A percentile compares a stretch with the other conserved stretches of the same genome.
Conservation (phyloP, 805 yeast species). For the Priceomyces fermenticarens region DNA sequence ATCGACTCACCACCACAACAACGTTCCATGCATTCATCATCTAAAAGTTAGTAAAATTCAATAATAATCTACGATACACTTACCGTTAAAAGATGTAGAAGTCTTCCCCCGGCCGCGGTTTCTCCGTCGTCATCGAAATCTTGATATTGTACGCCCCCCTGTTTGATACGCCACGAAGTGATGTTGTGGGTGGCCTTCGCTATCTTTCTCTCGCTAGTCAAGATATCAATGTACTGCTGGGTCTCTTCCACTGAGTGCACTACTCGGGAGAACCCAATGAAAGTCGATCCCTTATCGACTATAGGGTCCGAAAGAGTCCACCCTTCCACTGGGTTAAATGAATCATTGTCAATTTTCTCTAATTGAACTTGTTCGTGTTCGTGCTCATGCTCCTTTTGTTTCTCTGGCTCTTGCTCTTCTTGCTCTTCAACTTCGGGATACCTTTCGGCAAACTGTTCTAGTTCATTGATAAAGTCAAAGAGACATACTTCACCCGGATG, state of each 20-base stretch:
- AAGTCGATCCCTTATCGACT: conserved; percentile 79
- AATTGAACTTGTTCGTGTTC: not conserved
- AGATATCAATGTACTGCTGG: conserved; percentile 41
- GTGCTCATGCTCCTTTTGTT: not conserved
- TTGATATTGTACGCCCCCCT: conserved; percentile 56
- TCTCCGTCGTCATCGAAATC: conserved; percentile 98
- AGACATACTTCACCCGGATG: conserved; percentile 66
- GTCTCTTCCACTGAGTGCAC: conserved; percentile 73
- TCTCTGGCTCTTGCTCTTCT: conserved; percentile 1
- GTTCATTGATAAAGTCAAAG: conserved; percentile 72
- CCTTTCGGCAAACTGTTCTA: conserved; percentile 46
- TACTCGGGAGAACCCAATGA: conserved; percentile 68
- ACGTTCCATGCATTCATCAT: conserved; percentile 81
- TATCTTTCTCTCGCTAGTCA: conserved; percentile 66
- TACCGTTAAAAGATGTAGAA: conserved; percentile 72
- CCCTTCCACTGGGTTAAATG: conserved; percentile 52
- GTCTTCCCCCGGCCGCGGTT: conserved; percentile 88
- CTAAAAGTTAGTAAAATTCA: conserved; percentile 27
- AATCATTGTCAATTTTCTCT: not conserved
- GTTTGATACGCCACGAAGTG: conserved; percentile 78
- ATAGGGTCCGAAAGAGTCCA: conserved; percentile 81
- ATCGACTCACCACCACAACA: conserved; percentile 80
- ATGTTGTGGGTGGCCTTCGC: conserved; percentile 74
- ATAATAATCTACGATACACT: conserved; percentile 15
- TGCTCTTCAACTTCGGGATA: conserved; percentile 19